A percentile compares a stretch with the other conserved stretches of the same genome.
phyloP scores from a whole-genome alignment of 192 early-diverging fungal genomes.

The Geosiphon pyriformis region DNA sequence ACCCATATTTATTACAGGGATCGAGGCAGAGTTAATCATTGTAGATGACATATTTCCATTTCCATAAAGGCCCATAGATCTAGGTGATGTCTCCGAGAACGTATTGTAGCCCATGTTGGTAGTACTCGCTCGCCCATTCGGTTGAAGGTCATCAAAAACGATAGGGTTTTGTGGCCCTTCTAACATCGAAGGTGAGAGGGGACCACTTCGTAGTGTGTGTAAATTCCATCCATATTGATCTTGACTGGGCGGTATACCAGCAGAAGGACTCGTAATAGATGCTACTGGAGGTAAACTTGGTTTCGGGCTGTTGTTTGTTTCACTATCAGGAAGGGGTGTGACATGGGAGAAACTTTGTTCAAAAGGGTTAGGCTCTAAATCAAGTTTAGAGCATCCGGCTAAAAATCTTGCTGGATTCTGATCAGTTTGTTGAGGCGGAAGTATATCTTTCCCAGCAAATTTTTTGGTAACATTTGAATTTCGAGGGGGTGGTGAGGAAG shows the following conservation, averaged over 20 bases:
- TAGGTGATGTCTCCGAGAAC: constrained; percentile 22
- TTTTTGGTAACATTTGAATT: background rate
- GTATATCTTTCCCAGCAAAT: background rate
- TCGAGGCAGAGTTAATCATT: constrained; percentile 18
- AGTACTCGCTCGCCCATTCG: constrained; percentile 25
- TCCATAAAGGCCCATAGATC: constrained; percentile 22
- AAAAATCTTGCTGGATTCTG: constrained; percentile 23
- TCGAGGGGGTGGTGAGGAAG: background rate
- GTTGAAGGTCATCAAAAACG: constrained; percentile 25
- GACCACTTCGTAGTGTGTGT: constrained; percentile 62
- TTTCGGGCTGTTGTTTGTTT: constrained; percentile 41
- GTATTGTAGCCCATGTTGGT: constrained; percentile 15
- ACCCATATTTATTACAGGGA: background rate
- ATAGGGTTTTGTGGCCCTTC: constrained; percentile 51
- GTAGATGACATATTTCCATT: constrained; percentile 13
- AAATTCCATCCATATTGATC: constrained; percentile 49
- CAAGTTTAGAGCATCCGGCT: constrained; percentile 53
- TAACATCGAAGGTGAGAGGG: constrained; percentile 74
- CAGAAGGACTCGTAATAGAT: constrained; percentile 50
- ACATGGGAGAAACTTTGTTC: constrained; percentile 68
- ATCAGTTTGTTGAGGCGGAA: background rate
- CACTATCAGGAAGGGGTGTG: constrained; percentile 13
- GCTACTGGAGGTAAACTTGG: constrained; percentile 66
- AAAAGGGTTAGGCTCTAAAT: constrained; percentile 85
- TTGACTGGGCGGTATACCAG: constrained; percentile 33